These are phyloP conservation scores for Andrographis paniculata DNA, from an alignment of 305 asterid genomes.

Conservation along the genomic window DNA sequence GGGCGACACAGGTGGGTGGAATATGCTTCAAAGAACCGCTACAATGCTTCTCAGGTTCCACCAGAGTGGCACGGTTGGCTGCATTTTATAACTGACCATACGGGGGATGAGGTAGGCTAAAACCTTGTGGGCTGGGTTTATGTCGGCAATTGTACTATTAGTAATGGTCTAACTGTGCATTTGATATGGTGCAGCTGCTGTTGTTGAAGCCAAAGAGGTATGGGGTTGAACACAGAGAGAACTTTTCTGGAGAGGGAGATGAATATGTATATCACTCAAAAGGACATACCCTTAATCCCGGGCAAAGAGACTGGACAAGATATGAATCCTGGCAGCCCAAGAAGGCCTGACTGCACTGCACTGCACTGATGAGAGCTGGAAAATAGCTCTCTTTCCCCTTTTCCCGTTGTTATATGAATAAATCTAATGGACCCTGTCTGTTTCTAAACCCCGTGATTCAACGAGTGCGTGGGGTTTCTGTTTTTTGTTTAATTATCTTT, in stretches of 20 bases:
- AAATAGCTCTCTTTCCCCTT: neutral
- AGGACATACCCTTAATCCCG: conserved; percentile 87
- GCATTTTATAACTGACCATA: conserved; percentile 84
- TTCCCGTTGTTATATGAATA: too few species aligned
- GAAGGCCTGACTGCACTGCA: conserved; percentile 22
- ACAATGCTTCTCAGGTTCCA: conserved; percentile 97
- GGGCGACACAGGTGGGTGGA: conserved; percentile 99
- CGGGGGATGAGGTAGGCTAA: conserved; percentile 85
- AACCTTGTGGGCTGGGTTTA: conserved; percentile 4
- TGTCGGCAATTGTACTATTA: conserved; percentile 4
- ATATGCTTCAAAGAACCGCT: conserved; percentile 86
- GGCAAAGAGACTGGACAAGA: conserved; percentile 93
- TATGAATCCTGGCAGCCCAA: conserved; percentile 85
- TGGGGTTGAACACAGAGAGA: conserved; percentile 86
- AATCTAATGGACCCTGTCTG: too few species aligned
- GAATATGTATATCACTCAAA: conserved; percentile 92
- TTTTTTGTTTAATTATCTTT: too few species aligned
- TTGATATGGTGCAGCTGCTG: conserved; percentile 67
- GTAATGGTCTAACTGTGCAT: conserved; percentile 20
- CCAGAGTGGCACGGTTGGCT: conserved; percentile 99
- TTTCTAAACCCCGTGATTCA: too few species aligned
- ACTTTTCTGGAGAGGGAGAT: conserved; percentile 94
- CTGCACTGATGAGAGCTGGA: too few species aligned
- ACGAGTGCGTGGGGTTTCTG: too few species aligned
- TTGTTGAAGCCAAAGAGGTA: conserved; percentile 85